Conservation (phyloP, 2,329 filamentous ascomycete species). For the Graphilbum fragrans region DNA sequence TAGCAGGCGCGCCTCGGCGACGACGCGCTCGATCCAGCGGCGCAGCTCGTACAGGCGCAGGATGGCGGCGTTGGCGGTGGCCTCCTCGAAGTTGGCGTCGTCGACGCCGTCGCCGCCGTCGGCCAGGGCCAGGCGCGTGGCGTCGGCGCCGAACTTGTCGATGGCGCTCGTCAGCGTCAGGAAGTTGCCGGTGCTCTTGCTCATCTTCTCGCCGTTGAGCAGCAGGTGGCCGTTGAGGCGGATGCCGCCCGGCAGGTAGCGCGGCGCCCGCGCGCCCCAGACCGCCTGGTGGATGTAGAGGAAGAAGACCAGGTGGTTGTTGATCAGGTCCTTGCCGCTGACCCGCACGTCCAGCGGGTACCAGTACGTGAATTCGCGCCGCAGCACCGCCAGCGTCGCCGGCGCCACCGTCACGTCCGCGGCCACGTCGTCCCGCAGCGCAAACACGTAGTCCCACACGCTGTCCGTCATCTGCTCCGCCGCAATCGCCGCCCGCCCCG, state of each 20-base stretch:
- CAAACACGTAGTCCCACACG: slow-evolving; percentile 94
- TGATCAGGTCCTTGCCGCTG: slow-evolving; percentile 85
- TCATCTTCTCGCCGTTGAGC: slow-evolving; percentile 97
- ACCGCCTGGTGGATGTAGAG: slow-evolving; percentile 88
- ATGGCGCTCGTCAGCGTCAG: slow-evolving; percentile 78
- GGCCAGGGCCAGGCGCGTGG: slow-evolving; percentile 74
- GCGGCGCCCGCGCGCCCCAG: slow-evolving; percentile 52
- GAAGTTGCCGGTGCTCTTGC: slow-evolving; percentile 95
- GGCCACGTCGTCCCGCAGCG: background rate
- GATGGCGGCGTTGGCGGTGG: slow-evolving; percentile 84
- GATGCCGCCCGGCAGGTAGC: slow-evolving; percentile 75
- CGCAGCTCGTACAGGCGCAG: slow-evolving; percentile 66
- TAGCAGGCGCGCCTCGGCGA: background rate
- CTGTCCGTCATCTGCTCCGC: slow-evolving; percentile 87
- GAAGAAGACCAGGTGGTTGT: slow-evolving; percentile 92
- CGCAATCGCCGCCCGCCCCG: slow-evolving; percentile 36
- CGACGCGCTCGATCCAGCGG: slow-evolving; percentile 38
- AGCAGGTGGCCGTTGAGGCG: slow-evolving; percentile 88
- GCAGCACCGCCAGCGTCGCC: slow-evolving; percentile 65
- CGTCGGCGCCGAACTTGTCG: slow-evolving; percentile 89
- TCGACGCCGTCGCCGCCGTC: slow-evolving; percentile 90
- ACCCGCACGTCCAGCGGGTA: slow-evolving; percentile 84
- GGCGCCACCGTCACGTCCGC: background rate
- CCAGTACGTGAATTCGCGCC: slow-evolving; percentile 91
- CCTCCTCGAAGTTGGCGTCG: slow-evolving; percentile 95